Base-by-base conservation (phyloP, 495 filamentous ascomycete genomes). In the Poronia punctata region DNA sequence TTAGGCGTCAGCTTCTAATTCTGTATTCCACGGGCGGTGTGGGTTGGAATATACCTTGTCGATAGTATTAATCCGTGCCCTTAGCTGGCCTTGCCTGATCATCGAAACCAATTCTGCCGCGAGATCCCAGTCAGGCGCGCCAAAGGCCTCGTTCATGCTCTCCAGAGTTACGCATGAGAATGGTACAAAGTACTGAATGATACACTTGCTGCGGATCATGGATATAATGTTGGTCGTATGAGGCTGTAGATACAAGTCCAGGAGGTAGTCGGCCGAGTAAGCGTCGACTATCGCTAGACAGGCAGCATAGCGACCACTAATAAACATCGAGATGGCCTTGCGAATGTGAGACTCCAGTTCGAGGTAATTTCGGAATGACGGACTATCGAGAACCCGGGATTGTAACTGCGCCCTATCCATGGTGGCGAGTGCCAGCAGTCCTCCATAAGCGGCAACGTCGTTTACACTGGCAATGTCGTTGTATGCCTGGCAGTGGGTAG, bases 281-380 rank as follows among this genome's bases (percentile, higher is more conserved):
- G 75, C 72, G 40, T 93, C 84, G 9, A 98, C 74, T 23, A 88
- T 86, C 32, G 76, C 70, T 18, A 98, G 72, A 48, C 89, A 95
- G 4, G 78, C 70, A 2, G 84, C 78, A 63, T 95, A 98, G 49
- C 94, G 83, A 26, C 84, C 84, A 39, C 79, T 85, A 49, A 86
- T 83, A 61, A 97, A 97, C 66, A 83, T 82, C 2, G 76, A 69
- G 38, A 98, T 83, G 17, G 92, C 93, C 14, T 87, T 85, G 35
- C 93, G 84, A 45, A 98, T 84, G 50, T 97, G 89, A 1, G 93
- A 89, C 56, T 96, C 92, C 1, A 90, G 74, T 58, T 98, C 90
- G 3, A 98, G 76, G 61, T 88, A 96, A 33, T 72, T 78, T 31
- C 93, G 80, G 70, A 98, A 98, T 22, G 68, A 64, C 18, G 63